Percentiles rank a stretch among this genome's conserved stretches.
Evolutionary conservation across 2,329 filamentous ascomycete genomes (phyloP).

Genomic region (Fusarium sulawesiense): DNA sequence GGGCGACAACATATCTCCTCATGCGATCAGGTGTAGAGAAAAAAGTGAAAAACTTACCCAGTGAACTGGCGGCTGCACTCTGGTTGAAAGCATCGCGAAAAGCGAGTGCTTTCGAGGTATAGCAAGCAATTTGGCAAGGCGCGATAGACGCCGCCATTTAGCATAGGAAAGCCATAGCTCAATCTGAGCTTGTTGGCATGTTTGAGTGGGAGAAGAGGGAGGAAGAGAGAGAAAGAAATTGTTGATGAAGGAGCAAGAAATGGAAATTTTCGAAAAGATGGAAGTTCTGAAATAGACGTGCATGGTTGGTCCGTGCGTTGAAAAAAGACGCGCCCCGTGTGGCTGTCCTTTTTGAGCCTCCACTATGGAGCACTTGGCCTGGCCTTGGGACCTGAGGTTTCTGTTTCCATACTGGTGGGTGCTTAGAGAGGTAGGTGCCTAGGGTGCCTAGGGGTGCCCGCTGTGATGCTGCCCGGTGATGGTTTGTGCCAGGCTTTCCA

Average conservation of each 20-base stretch:
- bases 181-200: constrained; percentile 8
- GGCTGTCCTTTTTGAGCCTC: constrained; percentile 4
- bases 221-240: constrained; percentile 9
- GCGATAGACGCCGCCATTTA: neutral
- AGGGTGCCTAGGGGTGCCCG: neutral
- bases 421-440: neutral
- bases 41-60: constrained; percentile 34
- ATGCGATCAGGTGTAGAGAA: constrained; percentile 44
- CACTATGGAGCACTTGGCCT: neutral
- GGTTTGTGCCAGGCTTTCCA: neutral
- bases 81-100: constrained; percentile 4
- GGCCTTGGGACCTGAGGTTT: constrained; percentile 26
- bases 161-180: neutral
- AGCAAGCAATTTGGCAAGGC: constrained; percentile 17
- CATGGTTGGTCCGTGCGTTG: constrained; percentile 38
- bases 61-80: constrained; percentile 7
- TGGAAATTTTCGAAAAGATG: constrained; percentile 35
- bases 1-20: constrained; percentile 63
- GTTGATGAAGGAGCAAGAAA: constrained; percentile 44
- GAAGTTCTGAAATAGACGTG: constrained; percentile 44
- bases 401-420: neutral
- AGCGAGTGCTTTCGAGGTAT: constrained; percentile 2
- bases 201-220: neutral
- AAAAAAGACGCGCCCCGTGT: constrained; percentile 30
- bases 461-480: neutral